Evolutionary conservation across 352 stramenopile species (phyloP).

Genomic region (Phytophthora colocasiae): DNA sequence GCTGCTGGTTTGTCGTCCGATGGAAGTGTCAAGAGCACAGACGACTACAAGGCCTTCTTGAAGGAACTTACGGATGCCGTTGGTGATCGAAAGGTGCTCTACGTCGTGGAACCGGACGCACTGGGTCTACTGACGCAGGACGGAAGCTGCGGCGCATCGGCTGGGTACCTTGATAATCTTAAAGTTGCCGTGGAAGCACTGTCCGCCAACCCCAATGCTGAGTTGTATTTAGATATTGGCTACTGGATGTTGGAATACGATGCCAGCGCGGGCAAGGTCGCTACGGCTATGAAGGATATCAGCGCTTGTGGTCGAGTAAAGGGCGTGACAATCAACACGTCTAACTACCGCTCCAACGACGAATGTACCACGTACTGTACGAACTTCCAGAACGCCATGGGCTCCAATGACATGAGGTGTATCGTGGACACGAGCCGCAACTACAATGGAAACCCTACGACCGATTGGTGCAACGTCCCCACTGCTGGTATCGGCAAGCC

Average conservation of each 20-base stretch:
- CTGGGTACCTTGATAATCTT: slow-evolving; percentile 62
- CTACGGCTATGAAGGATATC: slow-evolving; percentile 47
- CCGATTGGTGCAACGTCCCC: slow-evolving; percentile 73
- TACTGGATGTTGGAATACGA: slow-evolving; percentile 57
- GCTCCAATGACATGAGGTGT: slow-evolving; percentile 47
- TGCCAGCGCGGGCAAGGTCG: slow-evolving; percentile 35
- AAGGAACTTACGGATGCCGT: slow-evolving; percentile 46
- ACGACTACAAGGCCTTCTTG: slow-evolving; percentile 60
- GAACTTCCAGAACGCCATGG: slow-evolving; percentile 55
- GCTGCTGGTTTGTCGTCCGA: slow-evolving; percentile 47
- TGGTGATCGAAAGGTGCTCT: slow-evolving; percentile 66
- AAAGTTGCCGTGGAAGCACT: slow-evolving; percentile 48
- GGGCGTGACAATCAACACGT: slow-evolving; percentile 73
- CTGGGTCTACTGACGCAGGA: slow-evolving; percentile 55
- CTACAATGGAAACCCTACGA: slow-evolving; percentile 44
- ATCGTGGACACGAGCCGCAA: slow-evolving; percentile 75
- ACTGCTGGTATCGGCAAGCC: slow-evolving; percentile 58
- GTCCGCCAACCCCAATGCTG: slow-evolving; percentile 61
- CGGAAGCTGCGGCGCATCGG: slow-evolving; percentile 43
- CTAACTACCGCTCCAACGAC: slow-evolving; percentile 67
- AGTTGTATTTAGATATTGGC: slow-evolving; percentile 72
- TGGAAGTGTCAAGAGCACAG: slow-evolving; percentile 45
- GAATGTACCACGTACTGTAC: slow-evolving; percentile 49
- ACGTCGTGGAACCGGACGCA: slow-evolving; percentile 76
- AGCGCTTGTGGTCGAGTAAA: slow-evolving; percentile 44